Conservation (phyloP, 305 asterid genomes). For the Lippia alba region DNA sequence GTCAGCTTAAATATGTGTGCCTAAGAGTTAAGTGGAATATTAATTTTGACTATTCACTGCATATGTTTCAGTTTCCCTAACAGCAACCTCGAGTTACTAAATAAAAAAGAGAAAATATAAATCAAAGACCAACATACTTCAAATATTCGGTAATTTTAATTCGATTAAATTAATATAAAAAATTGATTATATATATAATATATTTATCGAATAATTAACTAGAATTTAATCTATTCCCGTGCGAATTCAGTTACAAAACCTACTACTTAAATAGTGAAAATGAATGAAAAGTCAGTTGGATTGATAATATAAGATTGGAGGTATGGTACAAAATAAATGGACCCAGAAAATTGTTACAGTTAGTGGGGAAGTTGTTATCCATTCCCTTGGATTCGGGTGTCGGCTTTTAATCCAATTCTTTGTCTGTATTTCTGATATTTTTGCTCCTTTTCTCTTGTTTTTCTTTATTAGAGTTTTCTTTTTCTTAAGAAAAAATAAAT, state of each 20-base stretch:
- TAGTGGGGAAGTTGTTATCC: slow-evolving; percentile 38
- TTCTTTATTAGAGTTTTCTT: neutral
- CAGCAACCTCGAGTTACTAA: no score
- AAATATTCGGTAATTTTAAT: no score
- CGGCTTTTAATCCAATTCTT: slow-evolving; percentile 34
- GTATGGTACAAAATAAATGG: slow-evolving; percentile 34
- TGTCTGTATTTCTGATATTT: slow-evolving; percentile 6
- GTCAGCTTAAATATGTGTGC: no score
- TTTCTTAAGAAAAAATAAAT: neutral
- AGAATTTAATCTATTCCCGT: no score
- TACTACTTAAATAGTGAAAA: neutral
- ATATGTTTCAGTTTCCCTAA: no score
- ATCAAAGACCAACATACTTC: no score
- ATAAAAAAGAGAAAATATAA: no score
- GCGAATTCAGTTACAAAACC: slow-evolving; percentile 1
- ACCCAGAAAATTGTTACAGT: slow-evolving; percentile 38
- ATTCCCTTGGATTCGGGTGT: slow-evolving; percentile 42
- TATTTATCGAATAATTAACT: no score
- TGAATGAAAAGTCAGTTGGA: slow-evolving; percentile 19
- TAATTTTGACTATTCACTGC: no score
- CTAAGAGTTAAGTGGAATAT: no score
- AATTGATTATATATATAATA: no score
- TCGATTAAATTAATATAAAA: no score
- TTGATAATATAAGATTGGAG: slow-evolving; percentile 8
- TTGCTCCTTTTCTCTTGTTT: neutral